Evolutionary conservation across 192 early-diverging fungal species (phyloP), one percentile per base, ranked within the genome.

Genomic region (Nowakowskiella sp.): DNA sequence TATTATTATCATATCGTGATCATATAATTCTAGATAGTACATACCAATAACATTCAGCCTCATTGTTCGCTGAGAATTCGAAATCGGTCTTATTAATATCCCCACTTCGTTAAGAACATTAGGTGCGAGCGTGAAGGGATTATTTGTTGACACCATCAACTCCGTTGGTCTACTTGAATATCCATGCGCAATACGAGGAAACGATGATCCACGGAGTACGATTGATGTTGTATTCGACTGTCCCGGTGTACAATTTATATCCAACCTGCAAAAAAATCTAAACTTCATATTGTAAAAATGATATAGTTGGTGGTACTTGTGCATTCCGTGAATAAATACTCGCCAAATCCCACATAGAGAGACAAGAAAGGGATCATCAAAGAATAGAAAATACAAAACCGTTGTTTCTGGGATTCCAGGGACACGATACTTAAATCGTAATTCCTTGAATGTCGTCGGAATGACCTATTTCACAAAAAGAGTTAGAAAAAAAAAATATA

Each of bases 21-120:
- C n/a, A n/a, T n/a, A n/a, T n/a, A n/a, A n/a, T n/a, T n/a, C n/a
- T 29, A 13, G 6, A 3, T 33, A 33, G 6, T 29, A 45, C 51
- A 44, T 58, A 78, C 72, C 76, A 51, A 72, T 61, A 42, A 78
- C 42, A 44, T 76, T 78, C 28, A 72, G 10, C 9, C 72, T 34
- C 6, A 51, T 30, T 9, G 49, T 47, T 29, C 44, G 24, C n/a
- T 42, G 50, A 5, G 13, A 33, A 6, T 43, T 39, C 6, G 33
- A 27, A 16, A 44, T 36, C 31, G 70, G 69, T 23, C 64, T 54
- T 25, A 76, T 22, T 1, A 62, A 7, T 24, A 78, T 39, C 19
- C 51, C 53, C 31, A 78, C 54, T 47, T 78, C 76, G 34, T 62
- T 72, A 16, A 78, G 45, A 6, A 53, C 39, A 43, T 67, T 66